These are phyloP conservation scores for Serendipita sp. DNA, from an alignment of 768 basidiomycete genomes.

Conservation along the genomic window DNA sequence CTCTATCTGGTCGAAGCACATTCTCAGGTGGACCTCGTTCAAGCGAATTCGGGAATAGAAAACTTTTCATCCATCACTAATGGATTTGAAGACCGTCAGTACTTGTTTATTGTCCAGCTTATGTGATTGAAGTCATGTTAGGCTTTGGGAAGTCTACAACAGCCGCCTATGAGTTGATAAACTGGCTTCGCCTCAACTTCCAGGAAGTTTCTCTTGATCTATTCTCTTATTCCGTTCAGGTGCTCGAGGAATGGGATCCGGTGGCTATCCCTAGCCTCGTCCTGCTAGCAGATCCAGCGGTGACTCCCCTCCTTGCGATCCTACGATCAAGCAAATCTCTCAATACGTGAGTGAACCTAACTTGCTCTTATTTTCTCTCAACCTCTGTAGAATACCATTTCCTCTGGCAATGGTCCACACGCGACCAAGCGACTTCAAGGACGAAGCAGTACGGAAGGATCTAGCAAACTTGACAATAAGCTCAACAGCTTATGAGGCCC, in stretches of 20 bases:
- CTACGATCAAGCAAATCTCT: slow-evolving; percentile 17
- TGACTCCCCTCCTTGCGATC: slow-evolving; percentile 27
- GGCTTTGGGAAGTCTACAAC: no score
- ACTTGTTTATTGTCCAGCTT: no score
- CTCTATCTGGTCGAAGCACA: slow-evolving; percentile 20
- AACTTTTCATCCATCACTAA: no score
- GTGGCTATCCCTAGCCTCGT: slow-evolving; percentile 30
- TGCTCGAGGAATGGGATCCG: slow-evolving; percentile 28
- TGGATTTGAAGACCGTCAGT: no score
- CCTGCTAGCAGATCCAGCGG: slow-evolving; percentile 29
- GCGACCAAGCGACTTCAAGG: slow-evolving; percentile 14
- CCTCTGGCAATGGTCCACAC: slow-evolving; percentile 31
- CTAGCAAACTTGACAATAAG: not conserved
- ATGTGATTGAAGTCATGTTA: no score
- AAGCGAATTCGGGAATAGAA: no score
- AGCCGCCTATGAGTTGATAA: slow-evolving; percentile 35
- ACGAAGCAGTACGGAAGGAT: slow-evolving; percentile 6
- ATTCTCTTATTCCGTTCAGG: slow-evolving; percentile 25
- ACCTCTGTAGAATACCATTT: slow-evolving; percentile 22
- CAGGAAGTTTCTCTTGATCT: slow-evolving; percentile 23
- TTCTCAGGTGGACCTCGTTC: not conserved
- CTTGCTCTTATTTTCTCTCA: not conserved
- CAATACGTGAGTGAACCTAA: slow-evolving; percentile 19
- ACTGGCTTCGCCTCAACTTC: slow-evolving; percentile 40
- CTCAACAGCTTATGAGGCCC: not conserved